phyloP scores from a whole-genome alignment of 2,329 filamentous ascomycete genomes.

The Hortaea sp. region DNA sequence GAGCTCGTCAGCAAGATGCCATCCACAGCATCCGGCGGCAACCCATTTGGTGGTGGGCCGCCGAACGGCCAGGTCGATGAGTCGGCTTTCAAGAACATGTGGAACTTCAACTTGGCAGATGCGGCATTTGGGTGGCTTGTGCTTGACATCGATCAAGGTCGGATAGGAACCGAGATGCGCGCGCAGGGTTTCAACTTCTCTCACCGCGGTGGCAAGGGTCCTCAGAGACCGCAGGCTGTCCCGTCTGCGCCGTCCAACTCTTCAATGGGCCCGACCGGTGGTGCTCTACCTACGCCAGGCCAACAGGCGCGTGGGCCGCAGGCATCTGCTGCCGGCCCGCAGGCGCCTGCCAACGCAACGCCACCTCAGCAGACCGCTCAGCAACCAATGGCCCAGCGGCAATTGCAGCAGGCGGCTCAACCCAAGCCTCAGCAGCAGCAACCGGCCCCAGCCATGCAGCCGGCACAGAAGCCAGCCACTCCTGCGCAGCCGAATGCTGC shows the following conservation, averaged over 20 bases:
- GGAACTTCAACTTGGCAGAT: constrained; percentile 98
- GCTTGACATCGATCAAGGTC: constrained; percentile 85
- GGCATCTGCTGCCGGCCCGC: constrained; percentile 19
- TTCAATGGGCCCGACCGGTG: constrained; percentile 27
- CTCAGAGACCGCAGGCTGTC: constrained; percentile 28
- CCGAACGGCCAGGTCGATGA: constrained; percentile 87
- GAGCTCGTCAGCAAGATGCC: constrained; percentile 98
- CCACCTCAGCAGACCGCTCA: constrained; percentile 19
- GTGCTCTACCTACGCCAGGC: constrained; percentile 29
- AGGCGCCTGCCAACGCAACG: constrained; percentile 10
- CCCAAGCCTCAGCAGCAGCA: constrained; percentile 16
- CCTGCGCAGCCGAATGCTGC: constrained; percentile 13
- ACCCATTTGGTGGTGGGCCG: constrained; percentile 84
- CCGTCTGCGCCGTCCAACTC: constrained; percentile 29
- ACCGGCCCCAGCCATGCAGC: constrained; percentile 40
- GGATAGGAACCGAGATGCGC: constrained; percentile 96
- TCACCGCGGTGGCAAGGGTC: constrained; percentile 71
- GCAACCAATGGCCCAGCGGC: constrained; percentile 15
- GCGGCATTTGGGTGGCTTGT: constrained; percentile 95
- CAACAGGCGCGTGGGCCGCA: constrained; percentile 23
- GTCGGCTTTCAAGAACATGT: constrained; percentile 99
- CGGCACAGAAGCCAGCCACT: constrained; percentile 12
- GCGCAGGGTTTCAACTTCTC: constrained; percentile 99
- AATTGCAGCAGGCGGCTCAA: constrained; percentile 20
- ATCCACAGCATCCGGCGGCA: constrained; percentile 83